Conservation (phyloP, 2,329 filamentous ascomycete genomes). For the Sporothrix euskadiensis region DNA sequence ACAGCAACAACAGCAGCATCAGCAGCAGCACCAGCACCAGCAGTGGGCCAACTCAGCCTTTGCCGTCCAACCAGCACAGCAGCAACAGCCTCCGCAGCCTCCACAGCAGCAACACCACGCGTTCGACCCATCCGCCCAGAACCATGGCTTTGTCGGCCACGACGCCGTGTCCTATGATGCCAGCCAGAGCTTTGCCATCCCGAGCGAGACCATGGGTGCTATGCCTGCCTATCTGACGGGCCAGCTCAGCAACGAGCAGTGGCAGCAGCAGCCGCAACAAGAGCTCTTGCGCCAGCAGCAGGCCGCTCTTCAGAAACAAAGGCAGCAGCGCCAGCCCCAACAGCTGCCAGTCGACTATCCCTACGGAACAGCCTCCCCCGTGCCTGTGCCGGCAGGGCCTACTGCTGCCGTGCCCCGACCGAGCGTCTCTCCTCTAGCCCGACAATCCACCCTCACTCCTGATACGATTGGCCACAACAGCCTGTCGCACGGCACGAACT, state of each 20-base stretch:
- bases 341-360: background rate
- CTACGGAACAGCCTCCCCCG: background rate
- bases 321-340: slow-evolving; percentile 5
- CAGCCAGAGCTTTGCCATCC: slow-evolving; percentile 18
- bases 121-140: slow-evolving; percentile 10
- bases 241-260: slow-evolving; percentile 25
- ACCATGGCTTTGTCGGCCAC: slow-evolving; percentile 14
- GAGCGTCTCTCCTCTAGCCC: slow-evolving; percentile 8
- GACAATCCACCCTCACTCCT: slow-evolving; percentile 14
- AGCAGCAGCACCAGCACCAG: background rate
- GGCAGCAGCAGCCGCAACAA: slow-evolving; percentile 25
- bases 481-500: background rate
- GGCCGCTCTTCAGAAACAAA: background rate
- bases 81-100: slow-evolving; percentile 9
- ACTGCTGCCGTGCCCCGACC: background rate
- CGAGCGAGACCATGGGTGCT: slow-evolving; percentile 9
- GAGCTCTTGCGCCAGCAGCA: slow-evolving; percentile 22
- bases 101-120: slow-evolving; percentile 9
- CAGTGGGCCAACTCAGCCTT: background rate
- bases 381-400: background rate
- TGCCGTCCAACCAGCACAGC: slow-evolving; percentile 20
- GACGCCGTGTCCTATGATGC: background rate
- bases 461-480: slow-evolving; percentile 5
- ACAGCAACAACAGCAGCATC: background rate
- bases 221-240: slow-evolving; percentile 20